Base-by-base conservation (phyloP, 306 rosid species). In the Calophaca sinica region DNA sequence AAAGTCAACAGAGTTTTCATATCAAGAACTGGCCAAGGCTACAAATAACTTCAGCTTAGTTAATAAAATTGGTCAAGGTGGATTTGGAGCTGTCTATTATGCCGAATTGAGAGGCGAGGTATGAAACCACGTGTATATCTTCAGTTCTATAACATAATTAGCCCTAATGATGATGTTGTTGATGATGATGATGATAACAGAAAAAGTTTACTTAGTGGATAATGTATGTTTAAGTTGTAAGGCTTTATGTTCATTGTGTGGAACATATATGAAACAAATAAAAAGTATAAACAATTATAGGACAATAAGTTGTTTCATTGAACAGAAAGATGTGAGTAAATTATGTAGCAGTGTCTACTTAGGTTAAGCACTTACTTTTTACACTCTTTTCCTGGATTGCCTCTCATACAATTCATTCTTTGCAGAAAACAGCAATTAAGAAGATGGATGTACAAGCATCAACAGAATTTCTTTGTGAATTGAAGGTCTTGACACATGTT, bases 41-140 rank as follows among this genome's bases (percentile, higher is more conserved):
- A 91, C 97, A 48, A 83, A 88, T 82, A 64, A 93, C 82, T 93
- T 93, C 77, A 93, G 87, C 65, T n/a, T 86, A 59, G 91, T 87
- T 46, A 76, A 86, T 59, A 90, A 91, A 83, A 90, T 93, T 70
- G 98, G 97, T 46, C 87, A 91, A 86, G 96, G 97, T 67, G 98
- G 96, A 68, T 90, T 93, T 48, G 98, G 96, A 66, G 91, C 90
- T 26, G 98, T 89, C 62, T 91, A 89, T 77, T 89, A 87, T 85
- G 98, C 96, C 48, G 98, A 90, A 65, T 68, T 91, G 68, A 85
- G 98, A 88, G 98, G 93, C 84, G 89, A 93, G 96, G 97, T 91
- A 79, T 10, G 85, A 81, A 68, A 9, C 51, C 45, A 39, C 31
- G 9, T 76, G 12, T 73, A 8, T 70, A 28, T 70, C 51, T 73